Base-by-base conservation (phyloP, 306 rosid species). In the Argentina anserina region DNA sequence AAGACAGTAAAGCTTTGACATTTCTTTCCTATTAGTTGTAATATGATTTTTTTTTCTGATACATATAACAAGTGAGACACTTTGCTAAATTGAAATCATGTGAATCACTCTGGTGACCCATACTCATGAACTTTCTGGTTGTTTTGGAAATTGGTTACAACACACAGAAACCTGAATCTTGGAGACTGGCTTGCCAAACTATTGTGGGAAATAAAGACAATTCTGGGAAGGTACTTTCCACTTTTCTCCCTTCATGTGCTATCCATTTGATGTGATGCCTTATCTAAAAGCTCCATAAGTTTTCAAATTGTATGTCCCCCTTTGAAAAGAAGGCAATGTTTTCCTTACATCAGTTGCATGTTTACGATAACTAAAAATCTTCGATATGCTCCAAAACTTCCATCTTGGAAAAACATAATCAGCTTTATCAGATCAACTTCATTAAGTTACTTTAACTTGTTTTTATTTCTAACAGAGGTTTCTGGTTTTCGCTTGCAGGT, bases 161-260 rank as follows among this genome's bases (percentile, higher is more conserved):
- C 69, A 26, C 74, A 69, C 89, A 94, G 97, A 94, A 94, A 77
- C 96, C 96, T 0, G 96, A 91, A 84, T 91, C 95, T 63, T 91
- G 98, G 96, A 88, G 97, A 81, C 80, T 94, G 75, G 92, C 98
- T 84, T 94, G 98, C 82, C 97, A 94, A 82, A 94, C 98, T 74
- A 86, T 91, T 67, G 98, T 94, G 76, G 96, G 98, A 73, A 89
- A 94, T 81, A 88, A 94, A 74, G 92, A 86, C 70, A 94, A 94
- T 77, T 88, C 81, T 63, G 96, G 97, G 79, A 89, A 91, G 98
- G 98, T 89, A 88, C 69, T n/a, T 60, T 36, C 75, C 67, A 18
- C 66, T 72, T 80, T 66, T 75, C 76, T 61, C 64, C 74, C 29
- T 52, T 58, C 26, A 23, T 53, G 71, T 17, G 29, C 43, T 21